A percentile compares a stretch with the other conserved stretches of the same genome.
These are phyloP conservation scores for Corynespora cassiicola DNA, from an alignment of 2,329 filamentous ascomycete genomes.

Conservation along the genomic window DNA sequence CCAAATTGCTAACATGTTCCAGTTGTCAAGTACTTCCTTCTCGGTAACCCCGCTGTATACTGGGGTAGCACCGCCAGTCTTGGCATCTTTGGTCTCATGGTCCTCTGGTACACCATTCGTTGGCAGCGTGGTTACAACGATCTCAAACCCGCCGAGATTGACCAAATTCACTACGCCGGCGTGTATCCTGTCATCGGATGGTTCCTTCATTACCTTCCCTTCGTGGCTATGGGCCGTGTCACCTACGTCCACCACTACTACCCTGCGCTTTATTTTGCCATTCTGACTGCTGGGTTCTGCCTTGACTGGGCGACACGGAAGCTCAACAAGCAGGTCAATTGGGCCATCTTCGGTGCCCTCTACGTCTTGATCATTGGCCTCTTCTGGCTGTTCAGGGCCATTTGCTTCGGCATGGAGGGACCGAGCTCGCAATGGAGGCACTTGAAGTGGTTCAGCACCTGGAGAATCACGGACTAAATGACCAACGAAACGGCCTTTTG, in stretches of 20 bases:
- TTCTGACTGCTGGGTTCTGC: conserved; percentile 86
- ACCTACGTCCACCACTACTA: conserved; percentile 99
- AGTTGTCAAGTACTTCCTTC: conserved; percentile 95
- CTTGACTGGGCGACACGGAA: conserved; percentile 81
- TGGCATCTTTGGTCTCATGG: conserved; percentile 72
- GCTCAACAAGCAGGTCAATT: conserved; percentile 68
- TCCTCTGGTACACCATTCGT: conserved; percentile 85
- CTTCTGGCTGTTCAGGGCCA: conserved; percentile 89
- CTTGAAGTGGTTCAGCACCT: conserved; percentile 90
- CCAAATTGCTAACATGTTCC: conserved; percentile 21
- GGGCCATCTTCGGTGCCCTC: conserved; percentile 73
- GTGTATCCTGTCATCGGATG: conserved; percentile 92
- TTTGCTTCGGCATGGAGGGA: conserved; percentile 96
- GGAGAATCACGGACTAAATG: conserved; percentile 76
- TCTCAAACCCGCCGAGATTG: conserved; percentile 78
- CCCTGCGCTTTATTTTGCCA: conserved; percentile 96
- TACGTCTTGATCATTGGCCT: conserved; percentile 79
- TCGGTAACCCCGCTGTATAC: conserved; percentile 95
- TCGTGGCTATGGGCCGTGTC: conserved; percentile 96
- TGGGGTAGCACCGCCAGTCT: conserved; percentile 89
- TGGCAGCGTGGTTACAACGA: conserved; percentile 96
- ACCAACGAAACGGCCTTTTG: too few species aligned
- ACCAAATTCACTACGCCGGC: conserved; percentile 93
- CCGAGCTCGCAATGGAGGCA: conserved; percentile 83
- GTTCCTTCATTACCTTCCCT: conserved; percentile 95